phyloP scores from a whole-genome alignment of 1,284 basidiomycete genomes.

The Cutaneotrichosporon cavernicola region DNA sequence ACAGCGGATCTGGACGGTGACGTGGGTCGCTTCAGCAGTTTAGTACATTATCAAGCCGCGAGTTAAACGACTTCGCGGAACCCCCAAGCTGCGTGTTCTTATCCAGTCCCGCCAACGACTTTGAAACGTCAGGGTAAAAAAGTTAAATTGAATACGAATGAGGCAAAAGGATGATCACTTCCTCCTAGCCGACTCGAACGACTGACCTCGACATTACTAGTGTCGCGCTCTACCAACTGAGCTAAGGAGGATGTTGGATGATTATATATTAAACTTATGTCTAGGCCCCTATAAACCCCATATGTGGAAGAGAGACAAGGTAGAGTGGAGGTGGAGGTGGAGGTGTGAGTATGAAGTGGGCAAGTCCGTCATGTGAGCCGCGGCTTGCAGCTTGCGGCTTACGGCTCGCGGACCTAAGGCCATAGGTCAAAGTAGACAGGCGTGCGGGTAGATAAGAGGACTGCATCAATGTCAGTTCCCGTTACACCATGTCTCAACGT shows the following conservation, averaged over 20 bases:
- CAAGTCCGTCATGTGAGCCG: neutral
- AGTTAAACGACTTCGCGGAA: no score
- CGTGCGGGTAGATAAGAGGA: neutral
- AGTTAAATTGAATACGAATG: no score
- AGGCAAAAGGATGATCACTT: neutral
- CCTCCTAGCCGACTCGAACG: constrained; percentile 14
- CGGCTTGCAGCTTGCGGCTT: neutral
- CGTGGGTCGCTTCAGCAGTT: no score
- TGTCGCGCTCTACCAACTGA: constrained; percentile 3
- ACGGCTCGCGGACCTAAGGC: no score
- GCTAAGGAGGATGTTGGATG: neutral
- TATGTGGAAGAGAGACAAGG: neutral
- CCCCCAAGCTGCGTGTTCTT: no score
- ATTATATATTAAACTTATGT: no score
- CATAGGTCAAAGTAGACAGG: no score
- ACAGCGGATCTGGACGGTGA: no score
- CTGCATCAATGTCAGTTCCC: neutral
- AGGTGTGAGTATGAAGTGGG: neutral
- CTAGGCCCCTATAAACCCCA: no score
- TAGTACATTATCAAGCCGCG: no score
- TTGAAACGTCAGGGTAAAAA: no score
- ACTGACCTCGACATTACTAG: constrained; percentile 11
- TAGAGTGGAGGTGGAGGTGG: neutral
- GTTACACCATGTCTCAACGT: neutral
- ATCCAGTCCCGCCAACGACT: no score